These are phyloP conservation scores for Solanum rostratum DNA, from an alignment of 257 asterid genomes.

Conservation along the genomic window DNA sequence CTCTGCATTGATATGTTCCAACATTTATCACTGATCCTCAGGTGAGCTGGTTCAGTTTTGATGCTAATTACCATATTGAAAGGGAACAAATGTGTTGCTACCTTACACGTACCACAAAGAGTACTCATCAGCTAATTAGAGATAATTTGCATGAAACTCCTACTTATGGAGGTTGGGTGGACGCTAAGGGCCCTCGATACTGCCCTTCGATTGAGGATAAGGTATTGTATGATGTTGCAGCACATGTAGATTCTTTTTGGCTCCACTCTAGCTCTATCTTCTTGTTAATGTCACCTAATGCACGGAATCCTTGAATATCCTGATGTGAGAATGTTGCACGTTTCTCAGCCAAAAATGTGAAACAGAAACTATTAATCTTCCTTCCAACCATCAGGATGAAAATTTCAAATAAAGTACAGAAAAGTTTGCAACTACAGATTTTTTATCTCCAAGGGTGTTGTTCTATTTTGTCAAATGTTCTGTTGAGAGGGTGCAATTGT, in stretches of 20 bases:
- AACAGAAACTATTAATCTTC: not conserved
- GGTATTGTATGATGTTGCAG: slow-evolving; percentile 28
- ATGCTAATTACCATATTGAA: slow-evolving; percentile 65
- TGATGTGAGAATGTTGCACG: not conserved
- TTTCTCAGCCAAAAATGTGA: not conserved
- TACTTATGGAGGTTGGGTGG: slow-evolving; percentile 99
- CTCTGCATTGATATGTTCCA: not conserved
- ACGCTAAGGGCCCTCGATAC: slow-evolving; percentile 98
- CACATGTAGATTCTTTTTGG: not conserved
- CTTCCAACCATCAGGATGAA: not conserved
- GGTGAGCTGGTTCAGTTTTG: slow-evolving; percentile 97
- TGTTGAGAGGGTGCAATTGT: not conserved
- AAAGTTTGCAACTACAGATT: not conserved
- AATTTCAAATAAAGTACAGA: not conserved
- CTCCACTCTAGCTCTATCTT: not conserved
- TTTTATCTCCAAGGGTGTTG: not conserved
- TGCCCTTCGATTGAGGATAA: slow-evolving; percentile 99
- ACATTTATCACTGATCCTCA: slow-evolving; percentile 14
- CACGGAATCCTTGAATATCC: not conserved
- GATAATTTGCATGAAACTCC: slow-evolving; percentile 97
- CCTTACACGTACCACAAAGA: slow-evolving; percentile 86
- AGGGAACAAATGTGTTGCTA: slow-evolving; percentile 97
- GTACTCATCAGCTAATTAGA: slow-evolving; percentile 74
- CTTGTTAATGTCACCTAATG: not conserved
- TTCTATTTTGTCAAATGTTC: not conserved